A percentile compares a stretch with the other conserved stretches of the same genome.
phyloP scores from a whole-genome alignment of 345 rosid species.

The Eucalyptus regnans region DNA sequence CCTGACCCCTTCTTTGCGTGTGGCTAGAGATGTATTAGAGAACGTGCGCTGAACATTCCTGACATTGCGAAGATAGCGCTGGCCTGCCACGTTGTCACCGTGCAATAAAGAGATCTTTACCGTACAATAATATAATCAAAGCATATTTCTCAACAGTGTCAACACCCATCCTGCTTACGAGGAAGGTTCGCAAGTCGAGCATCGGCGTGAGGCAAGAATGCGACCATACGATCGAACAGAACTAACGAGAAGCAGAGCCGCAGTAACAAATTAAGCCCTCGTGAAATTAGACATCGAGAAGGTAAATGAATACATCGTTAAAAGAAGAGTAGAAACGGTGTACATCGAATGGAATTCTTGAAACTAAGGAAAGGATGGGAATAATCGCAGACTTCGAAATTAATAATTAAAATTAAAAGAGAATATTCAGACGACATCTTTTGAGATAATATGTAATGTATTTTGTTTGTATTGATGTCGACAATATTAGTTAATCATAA shows the following conservation, averaged over 20 bases:
- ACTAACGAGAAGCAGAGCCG: background rate
- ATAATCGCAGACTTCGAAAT: background rate
- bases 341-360: background rate
- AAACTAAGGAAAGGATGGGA: background rate
- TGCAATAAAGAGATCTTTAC: background rate
- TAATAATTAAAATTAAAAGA: background rate
- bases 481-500: rapidly evolving
- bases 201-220: background rate
- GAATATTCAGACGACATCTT: rapidly evolving
- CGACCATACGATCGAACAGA: background rate
- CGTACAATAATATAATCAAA: background rate
- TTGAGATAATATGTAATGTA: rapidly evolving
- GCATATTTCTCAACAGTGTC: background rate
- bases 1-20: background rate
- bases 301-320: background rate
- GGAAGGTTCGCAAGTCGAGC: background rate
- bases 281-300: background rate
- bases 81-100: background rate
- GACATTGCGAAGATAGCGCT: background rate
- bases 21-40: background rate
- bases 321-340: background rate
- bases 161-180: background rate
- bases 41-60: background rate
- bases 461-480: rapidly evolving
- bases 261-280: background rate